Base-by-base conservation (phyloP, 768 basidiomycete species). In the Tulasnella sp. region DNA sequence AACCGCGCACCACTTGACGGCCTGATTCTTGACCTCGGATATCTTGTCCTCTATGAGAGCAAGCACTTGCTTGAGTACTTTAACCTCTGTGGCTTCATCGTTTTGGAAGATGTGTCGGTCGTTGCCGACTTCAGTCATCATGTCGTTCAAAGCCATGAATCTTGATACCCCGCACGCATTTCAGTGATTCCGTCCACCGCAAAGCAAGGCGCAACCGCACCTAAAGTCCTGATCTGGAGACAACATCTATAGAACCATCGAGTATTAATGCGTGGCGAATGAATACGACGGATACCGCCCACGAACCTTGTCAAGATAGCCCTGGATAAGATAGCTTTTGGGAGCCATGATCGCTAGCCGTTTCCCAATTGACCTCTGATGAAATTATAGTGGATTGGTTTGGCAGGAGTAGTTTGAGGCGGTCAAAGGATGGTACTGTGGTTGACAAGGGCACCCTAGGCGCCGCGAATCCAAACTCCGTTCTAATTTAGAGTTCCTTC, bases 1-100 rank as follows among this genome's bases (percentile, higher is more conserved):
- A 67, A 72, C 58, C 37, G 31, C 88, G 73, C 79, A 93, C 97
- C 95, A 96, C 85, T 96, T 95, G 14, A 97, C 97, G 1, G 95
- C 94, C 82, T 94, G 92, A 81, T 97, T 97, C 86, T 99, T 99
- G 79, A 99, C 97, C 85, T 99, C 97, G 9, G 95, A 95, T 79
- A 96, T 98, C 83, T 91, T 92, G 84, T 99, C 97, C 81, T 93
- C 92, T 5, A 98, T 91, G 25, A 98, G 88, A 40, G 89, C 86
- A 58, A 98, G 86, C 0, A 99, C 95, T 82, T 92, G 90, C 54
- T 88, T 89, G 68, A 97, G 86, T 71, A 97, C 90, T 82, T 92
- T 93, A 82, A 86, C 89, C 85, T 99, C 97, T 39, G 91, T 88
- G 5, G 86, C 80, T 82, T 98, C 96, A 81, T 99, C 97, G 74